phyloP scores from a whole-genome alignment of 2,329 filamentous ascomycete genomes.

The Epichloe sp. region DNA sequence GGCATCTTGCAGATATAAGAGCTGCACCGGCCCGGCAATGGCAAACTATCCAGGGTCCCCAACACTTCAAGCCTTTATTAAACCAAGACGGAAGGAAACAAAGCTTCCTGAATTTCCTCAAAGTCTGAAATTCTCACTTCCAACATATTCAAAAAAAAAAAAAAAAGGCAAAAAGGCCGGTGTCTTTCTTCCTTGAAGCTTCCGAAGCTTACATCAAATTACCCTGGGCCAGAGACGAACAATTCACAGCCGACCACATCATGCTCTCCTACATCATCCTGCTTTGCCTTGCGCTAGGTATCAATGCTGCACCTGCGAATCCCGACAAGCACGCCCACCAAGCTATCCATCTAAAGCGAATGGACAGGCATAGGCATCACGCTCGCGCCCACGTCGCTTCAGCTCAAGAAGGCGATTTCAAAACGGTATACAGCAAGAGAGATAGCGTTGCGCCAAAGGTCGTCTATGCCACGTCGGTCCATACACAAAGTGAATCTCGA shows the following conservation, averaged over 20 bases:
- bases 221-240: background rate
- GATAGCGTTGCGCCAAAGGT: background rate
- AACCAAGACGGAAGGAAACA: too few relatives aligned
- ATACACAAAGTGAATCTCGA: conserved; percentile 1
- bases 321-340: background rate
- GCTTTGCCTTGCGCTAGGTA: conserved; percentile 1
- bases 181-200: background rate
- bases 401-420: background rate
- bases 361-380: background rate
- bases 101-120: too few relatives aligned
- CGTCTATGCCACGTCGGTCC: background rate
- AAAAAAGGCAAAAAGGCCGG: background rate
- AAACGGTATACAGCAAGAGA: background rate
- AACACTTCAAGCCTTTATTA: background rate
- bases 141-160: too few relatives aligned
- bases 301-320: conserved; percentile 4
- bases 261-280: conserved; percentile 5
- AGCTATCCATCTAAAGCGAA: conserved; percentile 1
- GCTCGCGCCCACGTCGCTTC: background rate
- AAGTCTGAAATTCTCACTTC: too few relatives aligned
- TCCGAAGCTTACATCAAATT: background rate
- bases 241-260: background rate
- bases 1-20: background rate
- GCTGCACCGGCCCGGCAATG: background rate
- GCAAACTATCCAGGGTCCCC: background rate